Evolutionary conservation across 2,329 filamentous ascomycete genomes (phyloP), one percentile per base, ranked within the genome.

Genomic region (Colletotrichum sp.): DNA sequence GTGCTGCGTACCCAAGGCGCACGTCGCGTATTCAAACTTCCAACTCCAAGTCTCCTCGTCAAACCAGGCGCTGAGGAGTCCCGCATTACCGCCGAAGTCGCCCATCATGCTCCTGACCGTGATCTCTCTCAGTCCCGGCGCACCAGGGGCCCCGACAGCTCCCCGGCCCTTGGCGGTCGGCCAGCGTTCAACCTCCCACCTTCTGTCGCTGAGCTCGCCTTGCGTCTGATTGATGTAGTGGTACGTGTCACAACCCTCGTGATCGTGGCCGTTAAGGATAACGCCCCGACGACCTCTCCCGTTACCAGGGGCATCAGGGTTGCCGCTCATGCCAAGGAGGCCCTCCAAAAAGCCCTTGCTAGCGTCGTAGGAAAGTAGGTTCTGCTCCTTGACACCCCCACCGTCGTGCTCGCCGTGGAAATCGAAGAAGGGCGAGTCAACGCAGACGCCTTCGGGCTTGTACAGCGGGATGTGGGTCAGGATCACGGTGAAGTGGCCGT

Each of bases 101-200:
- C 97, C 97, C 97, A 99, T 99, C 96, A 99, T 99, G 84, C 95
- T 98, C 75, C 96, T 93, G 3, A 99, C 94, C 0, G 97, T 99
- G 78, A 99, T 92, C 85, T 99, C 97, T 32, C 96, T 90, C 7
- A 98, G 87, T 1, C 94, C 94, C 0, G 94, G 91, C 4, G 90
- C 79, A 6, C 85, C 87, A 3, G 84, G 79, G 3, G 83, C 82
- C 9, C 83, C 85, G 2, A 87, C 81, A 26, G 93, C 77, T 75
- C 84, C 83, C 14, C 83, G 82, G 7, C 80, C 78, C 13, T 83
- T 81, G 2, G 89, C 89, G 59, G 89, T 84, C 1, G 79, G 75
- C 87, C 90, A 93, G 13, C 84, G 83, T 18, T 82, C 83, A 0
- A 87, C 86, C 79, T 91, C 84, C 91, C 91, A 92, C 12, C 81